Evolutionary conservation across 2,329 filamentous ascomycete species (phyloP), one percentile per base, ranked within the genome.

Genomic region (Diaporthe destruens): DNA sequence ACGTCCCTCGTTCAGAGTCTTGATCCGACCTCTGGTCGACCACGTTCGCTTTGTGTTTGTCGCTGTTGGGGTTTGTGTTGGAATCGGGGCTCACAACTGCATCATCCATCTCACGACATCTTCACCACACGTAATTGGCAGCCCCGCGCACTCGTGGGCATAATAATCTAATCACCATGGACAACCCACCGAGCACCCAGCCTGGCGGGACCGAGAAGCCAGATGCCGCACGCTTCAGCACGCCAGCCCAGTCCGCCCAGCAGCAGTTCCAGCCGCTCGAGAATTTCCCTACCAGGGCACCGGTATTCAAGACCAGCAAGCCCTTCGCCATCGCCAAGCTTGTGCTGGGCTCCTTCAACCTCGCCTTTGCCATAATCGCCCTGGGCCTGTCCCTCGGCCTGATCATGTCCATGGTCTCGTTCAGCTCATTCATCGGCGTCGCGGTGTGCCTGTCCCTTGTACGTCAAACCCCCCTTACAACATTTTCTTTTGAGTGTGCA

Each of bases 311-410:
- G 65, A 36, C 51, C 51, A 72, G 42, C 65, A 66, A 68, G 42
- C 23, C 70, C 9, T 72, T 72, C 34, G 53, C 56, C 34, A 12
- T 74, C 4, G 65, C 63, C 18, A 74, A 74, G 42, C 16, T 74
- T 11, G 44, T 49, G 20, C 65, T 74, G 39, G 69, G 63, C 7
- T 39, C 36, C 44, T 72, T 69, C 57, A 74, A 69, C 56, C 29
- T 70, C 25, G 63, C 66, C 56, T 72, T 74, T 23, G 72, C 72
- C 65, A 36, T 74, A 44, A 29, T 74, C 51, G 57, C 70, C 14
- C n/a, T 74, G 8, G 70, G 70, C 6, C 32, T 73, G 20, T 47
- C 68, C 0, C 18, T 70, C 36, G 71, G n/a, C n/a, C 2, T 70
- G 4, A 32, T 32, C 12, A 29, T 49, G 67, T 25, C 57, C 6